Conservation (phyloP, 805 yeast species). For the Starmera caribaea region DNA sequence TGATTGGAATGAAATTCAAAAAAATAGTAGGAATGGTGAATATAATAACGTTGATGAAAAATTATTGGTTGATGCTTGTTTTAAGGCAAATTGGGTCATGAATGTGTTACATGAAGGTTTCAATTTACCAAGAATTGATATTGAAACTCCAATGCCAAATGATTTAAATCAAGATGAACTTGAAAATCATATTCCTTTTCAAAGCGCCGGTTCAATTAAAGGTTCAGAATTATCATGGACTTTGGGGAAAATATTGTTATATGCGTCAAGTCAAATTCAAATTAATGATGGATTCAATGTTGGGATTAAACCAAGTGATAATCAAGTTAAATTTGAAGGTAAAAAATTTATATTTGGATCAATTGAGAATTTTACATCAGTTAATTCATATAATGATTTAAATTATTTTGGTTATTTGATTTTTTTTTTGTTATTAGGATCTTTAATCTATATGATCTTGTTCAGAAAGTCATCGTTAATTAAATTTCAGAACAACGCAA, state of each 20-base stretch:
- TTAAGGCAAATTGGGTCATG: constrained; percentile 91
- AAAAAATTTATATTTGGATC: constrained; percentile 1
- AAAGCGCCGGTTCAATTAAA: constrained; percentile 68
- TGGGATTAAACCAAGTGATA: constrained; percentile 2
- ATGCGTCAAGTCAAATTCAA: constrained; percentile 63
- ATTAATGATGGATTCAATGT: constrained; percentile 1
- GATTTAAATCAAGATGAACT: constrained; percentile 12
- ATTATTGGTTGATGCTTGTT: constrained; percentile 68
- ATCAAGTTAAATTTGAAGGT: constrained; percentile 10
- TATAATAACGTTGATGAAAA: constrained; percentile 50
- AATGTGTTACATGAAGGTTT: constrained; percentile 89
- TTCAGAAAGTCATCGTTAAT: neutral
- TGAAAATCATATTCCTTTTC: constrained; percentile 51
- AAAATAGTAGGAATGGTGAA: constrained; percentile 40
- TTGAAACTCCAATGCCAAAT: constrained; percentile 30
- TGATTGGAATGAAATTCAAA: constrained; percentile 54
- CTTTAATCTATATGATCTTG: neutral
- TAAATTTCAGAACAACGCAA: neutral
- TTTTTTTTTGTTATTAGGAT: neutral
- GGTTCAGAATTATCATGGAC: constrained; percentile 95
- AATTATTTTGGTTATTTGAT: neutral
- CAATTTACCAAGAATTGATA: constrained; percentile 64
- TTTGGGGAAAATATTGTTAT: constrained; percentile 73
- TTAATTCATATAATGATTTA: neutral
- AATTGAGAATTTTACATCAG: neutral